Conservation (phyloP, 1,139 yeast species). For the Kluyveromyces marxianus region DNA sequence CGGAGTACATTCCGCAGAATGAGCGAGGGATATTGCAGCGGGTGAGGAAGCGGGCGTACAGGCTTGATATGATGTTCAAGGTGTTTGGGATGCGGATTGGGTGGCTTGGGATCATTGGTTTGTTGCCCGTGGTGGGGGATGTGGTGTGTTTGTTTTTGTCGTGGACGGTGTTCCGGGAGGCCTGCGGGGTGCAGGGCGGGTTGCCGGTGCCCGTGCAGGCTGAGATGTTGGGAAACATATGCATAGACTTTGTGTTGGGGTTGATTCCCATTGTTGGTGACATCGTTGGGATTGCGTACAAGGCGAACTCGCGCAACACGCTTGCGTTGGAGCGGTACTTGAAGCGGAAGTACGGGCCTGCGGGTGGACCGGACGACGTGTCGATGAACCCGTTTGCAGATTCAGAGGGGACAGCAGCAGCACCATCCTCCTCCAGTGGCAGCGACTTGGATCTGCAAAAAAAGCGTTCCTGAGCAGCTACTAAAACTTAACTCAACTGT, state of each 20-base stretch:
- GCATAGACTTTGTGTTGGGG: constrained; percentile 61
- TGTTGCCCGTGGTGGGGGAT: constrained; percentile 60
- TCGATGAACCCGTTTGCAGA: neutral
- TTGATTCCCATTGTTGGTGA: constrained; percentile 71
- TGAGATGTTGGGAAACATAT: constrained; percentile 53
- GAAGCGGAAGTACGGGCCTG: constrained; percentile 32
- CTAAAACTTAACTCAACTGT: too few relatives aligned
- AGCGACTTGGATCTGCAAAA: too few relatives aligned
- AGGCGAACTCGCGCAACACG: constrained; percentile 69
- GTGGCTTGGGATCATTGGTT: constrained; percentile 64
- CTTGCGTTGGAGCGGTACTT: constrained; percentile 53
- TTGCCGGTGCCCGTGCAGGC: constrained; percentile 44
- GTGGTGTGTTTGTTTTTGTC: constrained; percentile 45
- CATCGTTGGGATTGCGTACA: constrained; percentile 57
- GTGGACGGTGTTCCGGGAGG: constrained; percentile 41
- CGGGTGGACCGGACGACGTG: neutral
- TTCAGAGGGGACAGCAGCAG: neutral
- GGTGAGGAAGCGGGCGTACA: constrained; percentile 55
- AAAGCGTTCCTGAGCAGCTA: too few relatives aligned
- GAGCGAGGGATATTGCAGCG: constrained; percentile 47
- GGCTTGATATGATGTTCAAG: constrained; percentile 55
- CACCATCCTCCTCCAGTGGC: too few relatives aligned
- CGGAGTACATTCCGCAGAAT: constrained; percentile 45
- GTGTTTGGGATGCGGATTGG: constrained; percentile 63
- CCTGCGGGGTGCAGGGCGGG: constrained; percentile 56